Base-by-base conservation (phyloP, 2,329 filamentous ascomycete species). In the Bipolaris oryzae region DNA sequence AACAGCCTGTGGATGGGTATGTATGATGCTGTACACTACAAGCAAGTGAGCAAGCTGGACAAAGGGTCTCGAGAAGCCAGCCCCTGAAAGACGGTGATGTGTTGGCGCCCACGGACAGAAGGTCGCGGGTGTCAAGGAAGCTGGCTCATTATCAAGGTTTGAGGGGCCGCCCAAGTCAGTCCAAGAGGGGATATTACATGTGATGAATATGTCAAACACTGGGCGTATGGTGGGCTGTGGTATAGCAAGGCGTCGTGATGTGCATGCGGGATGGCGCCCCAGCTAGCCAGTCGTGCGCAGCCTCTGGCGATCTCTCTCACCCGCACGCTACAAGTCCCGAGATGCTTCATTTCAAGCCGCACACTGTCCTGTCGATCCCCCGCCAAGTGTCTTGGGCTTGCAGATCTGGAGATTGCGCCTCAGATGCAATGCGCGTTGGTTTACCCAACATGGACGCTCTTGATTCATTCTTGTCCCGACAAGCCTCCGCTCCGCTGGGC, bases 401-500 rank as follows among this genome's bases (percentile, higher is more conserved):
- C 37, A 56, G 53, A 56, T 56, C 49, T 9, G 15, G 20, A 21
- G 50, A 31, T 42, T 56, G 53, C 53, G 53, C 53, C 49, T 53
- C 53, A 53, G 3, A 43, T 20, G 16, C 13, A 43, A 38, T 56
- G 53, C 56, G 53, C 44, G 42, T 41, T 39, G 48, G 34, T 15
- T 33, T 39, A 48, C 35, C 33, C 39, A 47, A 48, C 23, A 23
- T 11, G 39, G 33, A 11, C 28, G 28, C n/a, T 41, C 41, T 18
- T 20, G n/a, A 43, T 23, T 34, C 43, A 20, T 43, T 52, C 52
- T 51, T 43, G 35, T 48, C 46, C 16, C 28, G 59, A 59, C 56
- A 61, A 61, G 59, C 59, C 49, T 61, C 59, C 56, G 59, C 50
- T 38, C 48, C 39, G 38, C 59, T 59, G 18, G 59, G 56, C 59